Evolutionary conservation across 2,329 filamentous ascomycete genomes (phyloP).

Genomic region (Monascus ruber): DNA sequence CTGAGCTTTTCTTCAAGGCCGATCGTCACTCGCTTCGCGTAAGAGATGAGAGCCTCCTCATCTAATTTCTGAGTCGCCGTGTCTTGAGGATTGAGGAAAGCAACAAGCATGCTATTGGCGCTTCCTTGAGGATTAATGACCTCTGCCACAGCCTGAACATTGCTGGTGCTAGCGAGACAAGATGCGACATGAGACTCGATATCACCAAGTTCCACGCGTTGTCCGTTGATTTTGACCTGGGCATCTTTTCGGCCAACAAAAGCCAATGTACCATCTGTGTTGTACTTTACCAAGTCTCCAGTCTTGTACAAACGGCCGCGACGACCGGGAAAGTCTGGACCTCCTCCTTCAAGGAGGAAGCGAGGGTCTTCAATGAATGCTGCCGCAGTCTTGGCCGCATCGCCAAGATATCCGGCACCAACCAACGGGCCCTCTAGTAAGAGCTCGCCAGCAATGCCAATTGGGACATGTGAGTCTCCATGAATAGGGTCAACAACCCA

Average conservation of each 20-base stretch:
- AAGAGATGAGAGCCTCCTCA: not conserved
- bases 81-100: not conserved
- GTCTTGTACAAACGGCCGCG: conserved; percentile 7
- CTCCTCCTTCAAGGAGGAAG: not conserved
- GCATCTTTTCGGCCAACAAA: conserved; percentile 4
- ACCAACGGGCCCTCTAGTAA: conserved; percentile 24
- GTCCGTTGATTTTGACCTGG: not conserved
- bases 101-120: not conserved
- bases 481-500: not conserved
- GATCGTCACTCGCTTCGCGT: not conserved
- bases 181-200: not conserved
- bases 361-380: not conserved
- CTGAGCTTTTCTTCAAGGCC: not conserved
- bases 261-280: conserved; percentile 2
- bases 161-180: too few species aligned
- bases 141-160: not conserved
- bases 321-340: not conserved
- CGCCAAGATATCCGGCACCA: conserved; percentile 16
- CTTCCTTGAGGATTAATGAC: not conserved
- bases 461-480: conserved; percentile 1
- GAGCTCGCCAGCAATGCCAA: conserved; percentile 24
- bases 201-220: not conserved
- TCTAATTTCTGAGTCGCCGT: not conserved
- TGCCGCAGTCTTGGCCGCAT: not conserved
- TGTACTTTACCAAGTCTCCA: conserved; percentile 8